Percentiles rank a stretch among this genome's conserved stretches.
Conservation (phyloP, 2,329 filamentous ascomycete species). For the Escovopsis sp. region DNA sequence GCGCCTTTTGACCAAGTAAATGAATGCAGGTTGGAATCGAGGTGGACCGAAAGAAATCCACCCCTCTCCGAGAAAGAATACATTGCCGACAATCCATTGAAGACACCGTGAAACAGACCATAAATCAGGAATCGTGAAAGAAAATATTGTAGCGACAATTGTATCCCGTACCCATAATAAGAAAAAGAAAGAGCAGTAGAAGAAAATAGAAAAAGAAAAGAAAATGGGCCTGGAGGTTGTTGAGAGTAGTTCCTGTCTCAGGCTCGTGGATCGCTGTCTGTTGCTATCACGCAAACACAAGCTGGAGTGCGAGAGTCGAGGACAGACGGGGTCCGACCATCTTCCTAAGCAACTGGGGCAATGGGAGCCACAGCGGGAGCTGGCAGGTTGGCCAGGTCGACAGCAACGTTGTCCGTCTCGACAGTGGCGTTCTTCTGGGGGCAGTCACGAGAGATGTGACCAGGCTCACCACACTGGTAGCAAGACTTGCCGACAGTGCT, state of each 20-base stretch:
- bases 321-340: slow-evolving; percentile 4
- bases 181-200: slow-evolving; percentile 2
- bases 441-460: slow-evolving; percentile 93
- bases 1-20: slow-evolving; percentile 1
- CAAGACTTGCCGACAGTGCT: slow-evolving; percentile 97
- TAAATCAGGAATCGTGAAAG: slow-evolving; percentile 14
- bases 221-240: neutral
- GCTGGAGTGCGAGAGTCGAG: neutral
- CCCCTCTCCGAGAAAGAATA: slow-evolving; percentile 13
- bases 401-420: slow-evolving; percentile 32
- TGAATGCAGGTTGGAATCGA: slow-evolving; percentile 3
- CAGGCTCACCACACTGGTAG: slow-evolving; percentile 92
- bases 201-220: neutral
- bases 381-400: slow-evolving; percentile 28
- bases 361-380: slow-evolving; percentile 31
- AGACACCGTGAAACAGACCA: slow-evolving; percentile 8
- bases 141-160: slow-evolving; percentile 1
- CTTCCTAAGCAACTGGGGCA: slow-evolving; percentile 23
- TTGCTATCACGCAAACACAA: neutral
- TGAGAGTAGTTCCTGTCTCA: neutral
- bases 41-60: slow-evolving; percentile 14
- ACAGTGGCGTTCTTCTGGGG: slow-evolving; percentile 50
- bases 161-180: slow-evolving; percentile 1
- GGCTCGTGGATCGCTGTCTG: slow-evolving; percentile 4
- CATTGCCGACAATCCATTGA: slow-evolving; percentile 16